Percentiles rank a stretch among this genome's conserved stretches.
Conservation (phyloP, 2,329 filamentous ascomycete genomes). For the Exophiala lecanii-corni region DNA sequence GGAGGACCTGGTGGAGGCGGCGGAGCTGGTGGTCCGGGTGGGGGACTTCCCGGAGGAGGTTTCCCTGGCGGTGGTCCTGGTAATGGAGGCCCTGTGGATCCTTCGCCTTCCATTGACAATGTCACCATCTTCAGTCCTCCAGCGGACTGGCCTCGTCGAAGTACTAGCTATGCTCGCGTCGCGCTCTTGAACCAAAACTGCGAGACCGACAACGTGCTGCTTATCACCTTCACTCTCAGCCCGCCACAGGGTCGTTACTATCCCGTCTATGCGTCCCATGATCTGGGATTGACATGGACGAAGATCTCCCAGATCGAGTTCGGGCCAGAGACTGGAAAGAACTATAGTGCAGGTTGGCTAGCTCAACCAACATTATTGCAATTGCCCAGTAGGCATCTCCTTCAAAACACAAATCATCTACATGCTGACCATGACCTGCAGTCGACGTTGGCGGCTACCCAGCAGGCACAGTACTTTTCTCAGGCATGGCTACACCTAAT, state of each 20-base stretch:
- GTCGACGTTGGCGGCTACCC: slow-evolving; percentile 3
- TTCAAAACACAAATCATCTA: not conserved
- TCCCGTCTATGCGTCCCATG: slow-evolving; percentile 4
- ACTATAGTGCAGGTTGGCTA: not conserved
- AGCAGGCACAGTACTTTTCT: slow-evolving; percentile 3
- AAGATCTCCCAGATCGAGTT: slow-evolving; percentile 6
- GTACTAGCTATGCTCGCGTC: slow-evolving; percentile 5
- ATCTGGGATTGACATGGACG: not conserved
- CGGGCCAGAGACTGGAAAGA: slow-evolving; percentile 3
- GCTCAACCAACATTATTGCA: slow-evolving; percentile 1
- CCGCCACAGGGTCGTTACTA: slow-evolving; percentile 2
- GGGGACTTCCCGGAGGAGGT: no score
- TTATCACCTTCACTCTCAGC: slow-evolving; percentile 1
- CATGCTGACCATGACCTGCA: not conserved
- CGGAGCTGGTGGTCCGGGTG: no score
- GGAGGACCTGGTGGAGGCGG: no score
- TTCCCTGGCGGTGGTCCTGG: not conserved
- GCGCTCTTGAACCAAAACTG: slow-evolving; percentile 5
- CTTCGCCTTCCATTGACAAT: slow-evolving; percentile 1
- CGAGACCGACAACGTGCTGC: slow-evolving; percentile 6
- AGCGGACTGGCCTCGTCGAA: slow-evolving; percentile 3
- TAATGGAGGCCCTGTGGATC: no score
- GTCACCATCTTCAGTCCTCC: slow-evolving; percentile 3
- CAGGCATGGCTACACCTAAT: not conserved
- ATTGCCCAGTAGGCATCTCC: not conserved